These are phyloP conservation scores for Populus trichocarpa DNA, from an alignment of 441 rosid genomes.

Conservation along the genomic window DNA sequence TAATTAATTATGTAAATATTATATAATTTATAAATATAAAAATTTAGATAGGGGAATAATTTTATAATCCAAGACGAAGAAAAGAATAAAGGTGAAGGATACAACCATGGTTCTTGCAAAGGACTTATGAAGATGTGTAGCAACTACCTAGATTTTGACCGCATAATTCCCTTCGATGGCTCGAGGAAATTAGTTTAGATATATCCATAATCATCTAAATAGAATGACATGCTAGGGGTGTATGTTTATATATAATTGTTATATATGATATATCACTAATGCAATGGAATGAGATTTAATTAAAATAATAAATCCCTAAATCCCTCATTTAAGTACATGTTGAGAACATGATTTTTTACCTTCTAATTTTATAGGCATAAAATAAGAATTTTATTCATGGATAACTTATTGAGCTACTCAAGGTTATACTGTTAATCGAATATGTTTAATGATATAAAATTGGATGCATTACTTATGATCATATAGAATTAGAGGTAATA, in stretches of 20 bases:
- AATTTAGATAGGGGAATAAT: no score
- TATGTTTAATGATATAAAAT: background rate
- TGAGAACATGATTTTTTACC: background rate
- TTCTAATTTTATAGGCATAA: background rate
- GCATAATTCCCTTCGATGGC: background rate
- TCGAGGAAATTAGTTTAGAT: background rate
- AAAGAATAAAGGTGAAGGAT: no score
- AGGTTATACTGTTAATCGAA: background rate
- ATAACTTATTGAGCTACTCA: background rate
- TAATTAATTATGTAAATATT: no score
- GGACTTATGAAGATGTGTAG: no score
- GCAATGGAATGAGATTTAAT: background rate
- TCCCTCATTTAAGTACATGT: background rate
- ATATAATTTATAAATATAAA: no score
- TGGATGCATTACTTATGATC: background rate
- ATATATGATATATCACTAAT: background rate
- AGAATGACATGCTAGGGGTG: background rate
- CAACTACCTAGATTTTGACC: background rate
- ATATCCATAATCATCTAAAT: background rate
- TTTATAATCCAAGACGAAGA: background rate
- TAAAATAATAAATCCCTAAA: background rate
- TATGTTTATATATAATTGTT: no score
- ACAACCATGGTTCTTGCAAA: no score
- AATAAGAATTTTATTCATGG: background rate
- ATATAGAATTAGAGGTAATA: background rate